Evolutionary conservation across 2,329 filamentous ascomycete genomes (phyloP).

Genomic region (Colletotrichum sp.): DNA sequence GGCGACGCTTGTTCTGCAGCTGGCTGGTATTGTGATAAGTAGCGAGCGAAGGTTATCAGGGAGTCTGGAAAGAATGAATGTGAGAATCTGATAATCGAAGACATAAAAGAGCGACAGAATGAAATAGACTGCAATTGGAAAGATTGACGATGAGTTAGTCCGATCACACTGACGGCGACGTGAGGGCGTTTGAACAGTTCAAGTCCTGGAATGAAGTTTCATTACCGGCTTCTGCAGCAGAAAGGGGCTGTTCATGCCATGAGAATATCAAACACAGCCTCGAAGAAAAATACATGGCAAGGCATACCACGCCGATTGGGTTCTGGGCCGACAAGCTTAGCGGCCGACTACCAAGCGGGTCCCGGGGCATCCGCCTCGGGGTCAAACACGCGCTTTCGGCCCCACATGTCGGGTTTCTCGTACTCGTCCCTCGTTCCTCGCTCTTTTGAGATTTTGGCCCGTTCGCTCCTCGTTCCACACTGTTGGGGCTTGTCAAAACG

Average conservation of each 20-base stretch:
- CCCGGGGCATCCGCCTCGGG: not conserved
- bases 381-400: not conserved
- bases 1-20: not conserved
- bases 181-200: not conserved
- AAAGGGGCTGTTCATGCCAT: not conserved
- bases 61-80: not conserved
- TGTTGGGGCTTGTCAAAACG: not conserved
- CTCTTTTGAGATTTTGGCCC: not conserved
- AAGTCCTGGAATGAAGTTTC: not conserved
- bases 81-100: not conserved
- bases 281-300: not conserved
- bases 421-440: not conserved
- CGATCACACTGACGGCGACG: not conserved
- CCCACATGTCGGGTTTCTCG: not conserved
- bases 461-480: not conserved
- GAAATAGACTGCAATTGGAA: not conserved
- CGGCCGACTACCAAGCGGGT: not conserved
- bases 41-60: not conserved
- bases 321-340: not conserved
- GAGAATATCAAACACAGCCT: not conserved
- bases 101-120: not conserved
- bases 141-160: not conserved
- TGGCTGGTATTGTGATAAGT: not conserved
- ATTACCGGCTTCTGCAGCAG: not conserved
- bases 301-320: not conserved